A percentile compares a stretch with the other conserved stretches of the same genome.
Evolutionary conservation across 2,329 filamentous ascomycete genomes (phyloP).

Genomic region (Westerdykella sp.): DNA sequence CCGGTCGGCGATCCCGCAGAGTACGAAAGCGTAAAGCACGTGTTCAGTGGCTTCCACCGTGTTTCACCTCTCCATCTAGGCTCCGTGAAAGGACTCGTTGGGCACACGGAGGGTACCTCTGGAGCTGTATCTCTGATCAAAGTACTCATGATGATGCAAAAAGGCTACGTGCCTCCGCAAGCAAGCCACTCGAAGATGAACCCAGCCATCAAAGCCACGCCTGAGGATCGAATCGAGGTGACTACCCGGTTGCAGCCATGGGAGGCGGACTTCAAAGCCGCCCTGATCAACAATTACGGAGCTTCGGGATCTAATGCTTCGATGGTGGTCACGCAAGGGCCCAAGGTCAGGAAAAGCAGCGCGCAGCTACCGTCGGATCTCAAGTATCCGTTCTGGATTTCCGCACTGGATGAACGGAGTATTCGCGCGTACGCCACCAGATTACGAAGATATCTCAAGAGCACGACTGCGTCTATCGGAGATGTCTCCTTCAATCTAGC

Average conservation of each 20-base stretch:
- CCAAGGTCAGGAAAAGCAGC: neutral
- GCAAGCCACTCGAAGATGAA: constrained; percentile 6
- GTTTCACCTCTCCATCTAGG: constrained; percentile 13
- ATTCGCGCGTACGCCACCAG: constrained; percentile 2
- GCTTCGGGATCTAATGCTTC: constrained; percentile 17
- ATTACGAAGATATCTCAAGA: neutral
- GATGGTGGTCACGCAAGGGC: constrained; percentile 7
- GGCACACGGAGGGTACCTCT: constrained; percentile 19
- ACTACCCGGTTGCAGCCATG: constrained; percentile 6
- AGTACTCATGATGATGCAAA: too few species aligned
- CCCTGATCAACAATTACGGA: constrained; percentile 20
- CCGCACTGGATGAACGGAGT: constrained; percentile 2
- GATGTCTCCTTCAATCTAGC: constrained; percentile 12
- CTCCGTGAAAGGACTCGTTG: constrained; percentile 28
- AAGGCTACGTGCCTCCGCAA: too few species aligned
- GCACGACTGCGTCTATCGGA: neutral
- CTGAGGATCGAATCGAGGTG: constrained; percentile 11
- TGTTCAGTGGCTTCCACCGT: constrained; percentile 11
- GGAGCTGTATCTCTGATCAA: constrained; percentile 2
- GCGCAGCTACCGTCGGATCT: neutral
- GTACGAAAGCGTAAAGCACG: constrained; percentile 10
- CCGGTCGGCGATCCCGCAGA: constrained; percentile 17
- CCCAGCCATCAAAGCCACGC: constrained; percentile 7
- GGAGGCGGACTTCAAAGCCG: constrained; percentile 4
- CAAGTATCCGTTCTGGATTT: constrained; percentile 4